A percentile compares a stretch with the other conserved stretches of the same genome.
Evolutionary conservation across 495 filamentous ascomycete species (phyloP).

Genomic region (Neurospora intermedia): DNA sequence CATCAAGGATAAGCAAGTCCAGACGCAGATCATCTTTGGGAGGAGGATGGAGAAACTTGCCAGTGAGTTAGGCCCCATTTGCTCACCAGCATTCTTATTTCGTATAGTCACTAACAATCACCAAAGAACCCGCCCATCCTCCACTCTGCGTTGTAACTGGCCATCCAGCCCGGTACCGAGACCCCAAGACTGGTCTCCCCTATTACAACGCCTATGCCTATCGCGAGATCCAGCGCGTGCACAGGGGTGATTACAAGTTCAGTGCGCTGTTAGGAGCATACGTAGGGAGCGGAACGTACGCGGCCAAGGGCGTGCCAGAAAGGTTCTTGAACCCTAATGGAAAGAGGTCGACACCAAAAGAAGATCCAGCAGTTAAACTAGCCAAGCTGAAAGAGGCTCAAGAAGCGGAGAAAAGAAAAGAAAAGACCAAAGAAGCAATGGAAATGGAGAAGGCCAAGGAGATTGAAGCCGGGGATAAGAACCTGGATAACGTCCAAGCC

Average conservation of each 20-base stretch:
- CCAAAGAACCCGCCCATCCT: slow-evolving; percentile 33
- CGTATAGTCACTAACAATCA: slow-evolving; percentile 5
- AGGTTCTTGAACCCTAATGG: slow-evolving; percentile 46
- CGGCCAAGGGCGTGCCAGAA: slow-evolving; percentile 58
- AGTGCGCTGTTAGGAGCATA: slow-evolving; percentile 67
- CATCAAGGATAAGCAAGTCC: slow-evolving; percentile 43
- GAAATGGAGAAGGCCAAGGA: background rate
- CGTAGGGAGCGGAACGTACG: slow-evolving; percentile 48
- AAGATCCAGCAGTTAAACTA: background rate
- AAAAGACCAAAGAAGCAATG: background rate
- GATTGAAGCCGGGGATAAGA: background rate
- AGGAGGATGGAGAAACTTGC: slow-evolving; percentile 41
- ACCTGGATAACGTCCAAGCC: background rate
- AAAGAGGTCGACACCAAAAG: slow-evolving; percentile 12
- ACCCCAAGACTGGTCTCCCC: slow-evolving; percentile 65
- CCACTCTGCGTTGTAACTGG: slow-evolving; percentile 70
- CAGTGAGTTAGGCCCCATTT: slow-evolving; percentile 26
- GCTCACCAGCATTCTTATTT: background rate
- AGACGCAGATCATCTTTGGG: slow-evolving; percentile 43
- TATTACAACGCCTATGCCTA: slow-evolving; percentile 69
- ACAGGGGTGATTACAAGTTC: slow-evolving; percentile 58
- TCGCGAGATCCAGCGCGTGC: slow-evolving; percentile 56
- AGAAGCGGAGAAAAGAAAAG: slow-evolving; percentile 1
- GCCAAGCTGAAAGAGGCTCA: slow-evolving; percentile 4
- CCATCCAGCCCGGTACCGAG: slow-evolving; percentile 63